Evolutionary conservation across 352 stramenopile genomes (phyloP).

Genomic region (Phytophthora pisi): DNA sequence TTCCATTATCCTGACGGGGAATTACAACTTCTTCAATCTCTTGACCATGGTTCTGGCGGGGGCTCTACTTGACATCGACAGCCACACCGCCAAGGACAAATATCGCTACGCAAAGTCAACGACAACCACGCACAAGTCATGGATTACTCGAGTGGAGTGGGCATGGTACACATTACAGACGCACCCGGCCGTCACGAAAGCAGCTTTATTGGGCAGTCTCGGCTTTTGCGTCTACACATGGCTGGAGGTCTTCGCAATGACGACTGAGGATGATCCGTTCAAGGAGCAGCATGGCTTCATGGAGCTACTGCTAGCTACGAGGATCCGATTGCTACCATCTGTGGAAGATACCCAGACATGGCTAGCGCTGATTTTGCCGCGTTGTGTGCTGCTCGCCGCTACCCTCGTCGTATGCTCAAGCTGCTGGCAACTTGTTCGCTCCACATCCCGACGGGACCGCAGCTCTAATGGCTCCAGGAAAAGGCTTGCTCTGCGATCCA

Average conservation of each 20-base stretch:
- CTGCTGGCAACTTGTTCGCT: slow-evolving; percentile 40
- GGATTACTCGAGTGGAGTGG: slow-evolving; percentile 25
- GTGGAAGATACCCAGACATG: slow-evolving; percentile 51
- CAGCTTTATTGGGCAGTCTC: slow-evolving; percentile 14
- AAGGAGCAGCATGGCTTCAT: slow-evolving; percentile 15
- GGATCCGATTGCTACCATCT: slow-evolving; percentile 39
- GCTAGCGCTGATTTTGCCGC: slow-evolving; percentile 43
- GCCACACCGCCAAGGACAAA: not conserved
- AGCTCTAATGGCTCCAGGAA: slow-evolving; percentile 7
- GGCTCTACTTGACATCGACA: slow-evolving; percentile 40
- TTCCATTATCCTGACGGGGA: slow-evolving; percentile 87
- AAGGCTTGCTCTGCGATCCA: slow-evolving; percentile 9
- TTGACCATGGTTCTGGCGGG: slow-evolving; percentile 70
- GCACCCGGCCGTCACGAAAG: not conserved
- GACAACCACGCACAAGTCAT: not conserved
- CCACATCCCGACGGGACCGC: not conserved
- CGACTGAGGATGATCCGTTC: not conserved
- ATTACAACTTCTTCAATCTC: slow-evolving; percentile 96
- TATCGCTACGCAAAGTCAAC: not conserved
- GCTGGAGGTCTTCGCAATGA: slow-evolving; percentile 33
- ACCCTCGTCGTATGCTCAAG: slow-evolving; percentile 17
- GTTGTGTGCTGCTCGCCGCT: slow-evolving; percentile 26
- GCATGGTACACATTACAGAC: slow-evolving; percentile 37
- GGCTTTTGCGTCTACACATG: slow-evolving; percentile 40
- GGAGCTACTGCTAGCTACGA: slow-evolving; percentile 25